Evolutionary conservation across 495 filamentous ascomycete species (phyloP).

Genomic region (Hyaloscypha variabilis): DNA sequence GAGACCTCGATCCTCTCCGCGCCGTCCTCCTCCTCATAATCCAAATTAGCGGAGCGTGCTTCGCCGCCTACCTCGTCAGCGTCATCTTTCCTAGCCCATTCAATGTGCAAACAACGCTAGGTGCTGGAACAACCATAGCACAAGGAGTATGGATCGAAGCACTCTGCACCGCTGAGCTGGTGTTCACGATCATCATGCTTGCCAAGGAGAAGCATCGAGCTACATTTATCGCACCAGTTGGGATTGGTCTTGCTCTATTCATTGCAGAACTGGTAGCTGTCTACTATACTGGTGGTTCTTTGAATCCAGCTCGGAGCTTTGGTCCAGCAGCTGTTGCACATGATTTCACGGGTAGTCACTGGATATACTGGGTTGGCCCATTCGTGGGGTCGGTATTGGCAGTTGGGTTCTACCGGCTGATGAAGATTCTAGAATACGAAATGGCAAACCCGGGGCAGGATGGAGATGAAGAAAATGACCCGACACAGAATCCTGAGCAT

Average conservation of each 20-base stretch:
- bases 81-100: constrained; percentile 58
- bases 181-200: constrained; percentile 60
- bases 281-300: constrained; percentile 71
- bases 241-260: constrained; percentile 55
- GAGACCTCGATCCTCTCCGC: constrained; percentile 51
- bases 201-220: constrained; percentile 56
- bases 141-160: constrained; percentile 59
- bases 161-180: constrained; percentile 50
- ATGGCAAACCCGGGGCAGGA: constrained; percentile 77
- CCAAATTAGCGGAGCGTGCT: constrained; percentile 59
- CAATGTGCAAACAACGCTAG: constrained; percentile 46
- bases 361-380: constrained; percentile 70
- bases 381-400: constrained; percentile 63
- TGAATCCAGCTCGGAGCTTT: constrained; percentile 75
- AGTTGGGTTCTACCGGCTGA: constrained; percentile 64
- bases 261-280: constrained; percentile 55
- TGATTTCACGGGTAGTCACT: constrained; percentile 68
- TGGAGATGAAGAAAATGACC: constrained; percentile 19
- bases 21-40: constrained; percentile 51
- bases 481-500: constrained; percentile 17
- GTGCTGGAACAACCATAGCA: constrained; percentile 40
- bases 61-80: constrained; percentile 50
- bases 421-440: constrained; percentile 71
- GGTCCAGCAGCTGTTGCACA: constrained; percentile 67
- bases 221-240: constrained; percentile 53